Conservation (phyloP, 1,284 basidiomycete genomes). For the Trametes pubescens region DNA sequence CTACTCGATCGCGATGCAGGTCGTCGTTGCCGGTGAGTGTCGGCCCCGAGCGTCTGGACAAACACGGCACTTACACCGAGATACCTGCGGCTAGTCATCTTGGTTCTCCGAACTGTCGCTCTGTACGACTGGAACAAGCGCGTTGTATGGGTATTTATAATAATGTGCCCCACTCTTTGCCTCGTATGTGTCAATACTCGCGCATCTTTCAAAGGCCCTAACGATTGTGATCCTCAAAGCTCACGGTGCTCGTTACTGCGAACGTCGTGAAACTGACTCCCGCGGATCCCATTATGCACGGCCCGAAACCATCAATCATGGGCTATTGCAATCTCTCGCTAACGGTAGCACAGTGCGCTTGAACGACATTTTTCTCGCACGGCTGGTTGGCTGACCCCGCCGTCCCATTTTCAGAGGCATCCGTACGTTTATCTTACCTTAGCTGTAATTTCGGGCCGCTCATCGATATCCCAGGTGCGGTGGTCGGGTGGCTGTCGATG, state of each 20-base stretch:
- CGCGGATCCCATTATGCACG: background rate
- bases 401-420: background rate
- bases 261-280: background rate
- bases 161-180: background rate
- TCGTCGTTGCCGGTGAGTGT: slow-evolving; percentile 19
- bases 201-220: no score
- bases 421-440: background rate
- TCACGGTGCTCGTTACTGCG: background rate
- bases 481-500: slow-evolving; percentile 22
- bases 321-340: slow-evolving; percentile 3
- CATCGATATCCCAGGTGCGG: slow-evolving; percentile 9
- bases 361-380: background rate
- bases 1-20: slow-evolving; percentile 22
- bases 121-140: slow-evolving; percentile 25
- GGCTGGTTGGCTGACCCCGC: background rate
- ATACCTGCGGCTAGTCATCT: slow-evolving; percentile 11
- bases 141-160: slow-evolving; percentile 7
- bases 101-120: slow-evolving; percentile 23
- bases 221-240: background rate
- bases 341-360: background rate
- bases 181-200: slow-evolving; percentile 4
- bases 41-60: background rate
- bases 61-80: background rate
- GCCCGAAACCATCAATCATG: no score
- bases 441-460: background rate